Base-by-base conservation (phyloP, 2,329 filamentous ascomycete species). In the Cyphellophora europaea region DNA sequence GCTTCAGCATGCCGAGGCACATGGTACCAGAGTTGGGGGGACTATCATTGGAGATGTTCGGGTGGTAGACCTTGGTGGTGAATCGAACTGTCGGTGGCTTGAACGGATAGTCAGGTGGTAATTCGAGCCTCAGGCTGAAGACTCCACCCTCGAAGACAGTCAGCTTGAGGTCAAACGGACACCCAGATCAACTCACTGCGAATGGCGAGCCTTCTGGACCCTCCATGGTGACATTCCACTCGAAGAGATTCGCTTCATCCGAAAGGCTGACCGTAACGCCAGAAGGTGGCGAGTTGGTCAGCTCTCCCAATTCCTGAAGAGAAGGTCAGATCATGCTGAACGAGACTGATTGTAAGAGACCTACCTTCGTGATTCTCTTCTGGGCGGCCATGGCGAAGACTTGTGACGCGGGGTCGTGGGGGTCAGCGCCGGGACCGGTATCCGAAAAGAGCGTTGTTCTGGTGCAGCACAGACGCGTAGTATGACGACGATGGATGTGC, bases 21-120 rank as follows among this genome's bases (percentile, higher is more conserved):
- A 95, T 84, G 62, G 72, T 80, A 43, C 88, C 88, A 48, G 77
- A 74, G 54, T 74, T 49, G 10, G 49, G 45, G 5, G 49, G 49
- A 11, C 39, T 37, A 34, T 49, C 43, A 19, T 49, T 49, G 28
- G 41, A 43, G 40, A 95, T 75, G 63, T 95, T 95, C 29, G 88
- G 87, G 66, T 95, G 88, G 72, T 93, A 95, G 68, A 94, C 83
- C 63, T 88, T 89, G 33, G 87, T 94, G 47, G 69, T 65, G 71
- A 94, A 93, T 54, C 72, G 77, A 49, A 93, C 71, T 41, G 72
- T 66, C 11, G 87, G 87, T 14, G 86, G 77, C 62, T 91, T 91
- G 77, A 93, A 94, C 21, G 87, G 87, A 67, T 93, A 94, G 53
- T 86, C 80, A 49, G 67, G 63, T 11, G 87, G 86, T 8, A 95